A percentile compares a stretch with the other conserved stretches of the same genome.
Evolutionary conservation across 2,329 filamentous ascomycete species (phyloP).

Genomic region (Sporothrix pallida): DNA sequence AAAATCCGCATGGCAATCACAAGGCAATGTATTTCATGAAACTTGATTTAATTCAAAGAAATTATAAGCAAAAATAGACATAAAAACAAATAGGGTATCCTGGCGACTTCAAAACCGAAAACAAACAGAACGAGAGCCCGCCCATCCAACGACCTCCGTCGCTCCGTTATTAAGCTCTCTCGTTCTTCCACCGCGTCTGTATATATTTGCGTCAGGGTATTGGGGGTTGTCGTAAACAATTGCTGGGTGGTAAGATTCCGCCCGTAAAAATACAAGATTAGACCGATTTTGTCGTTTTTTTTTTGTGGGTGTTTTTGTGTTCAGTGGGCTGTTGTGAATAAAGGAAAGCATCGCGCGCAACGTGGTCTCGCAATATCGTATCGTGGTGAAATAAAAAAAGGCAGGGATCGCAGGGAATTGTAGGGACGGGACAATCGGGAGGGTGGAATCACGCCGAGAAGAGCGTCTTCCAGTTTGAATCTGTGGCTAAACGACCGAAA

Average conservation of each 20-base stretch:
- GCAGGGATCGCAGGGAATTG: not conserved
- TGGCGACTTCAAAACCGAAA: slow-evolving; percentile 23
- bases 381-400: not conserved
- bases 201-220: slow-evolving; percentile 25
- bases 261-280: slow-evolving; percentile 22
- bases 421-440: not conserved
- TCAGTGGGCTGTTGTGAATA: not conserved
- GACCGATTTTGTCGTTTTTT: slow-evolving; percentile 17
- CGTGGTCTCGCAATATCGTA: not conserved
- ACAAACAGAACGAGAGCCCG: not conserved
- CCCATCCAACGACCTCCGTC: not conserved
- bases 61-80: not conserved
- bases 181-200: slow-evolving; percentile 4
- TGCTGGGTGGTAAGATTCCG: not conserved
- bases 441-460: slow-evolving; percentile 18
- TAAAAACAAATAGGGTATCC: slow-evolving; percentile 27
- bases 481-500: slow-evolving; percentile 22
- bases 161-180: slow-evolving; percentile 14
- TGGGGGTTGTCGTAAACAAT: slow-evolving; percentile 17
- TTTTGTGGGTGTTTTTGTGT: slow-evolving; percentile 20
- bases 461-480: slow-evolving; percentile 16
- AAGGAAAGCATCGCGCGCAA: slow-evolving; percentile 4
- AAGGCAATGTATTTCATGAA: too few relatives aligned
- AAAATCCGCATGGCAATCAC: too few relatives aligned
- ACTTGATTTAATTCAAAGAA: not conserved